These are phyloP conservation scores for Triadica sebifera DNA, from an alignment of 345 rosid species.

Conservation along the genomic window DNA sequence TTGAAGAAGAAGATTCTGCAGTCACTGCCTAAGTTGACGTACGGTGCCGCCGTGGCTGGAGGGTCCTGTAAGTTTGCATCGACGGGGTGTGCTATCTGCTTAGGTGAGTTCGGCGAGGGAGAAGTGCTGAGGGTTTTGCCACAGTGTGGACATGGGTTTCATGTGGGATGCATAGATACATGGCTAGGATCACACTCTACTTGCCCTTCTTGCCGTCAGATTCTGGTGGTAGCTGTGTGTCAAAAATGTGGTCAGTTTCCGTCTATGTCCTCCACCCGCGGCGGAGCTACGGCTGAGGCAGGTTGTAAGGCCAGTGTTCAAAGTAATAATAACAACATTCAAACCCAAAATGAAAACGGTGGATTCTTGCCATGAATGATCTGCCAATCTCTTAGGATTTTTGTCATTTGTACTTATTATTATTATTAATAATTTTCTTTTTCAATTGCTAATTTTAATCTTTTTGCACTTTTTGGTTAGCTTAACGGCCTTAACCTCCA, in stretches of 20 bases:
- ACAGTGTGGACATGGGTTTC: conserved; percentile 74
- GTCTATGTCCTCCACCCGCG: conserved; percentile 10
- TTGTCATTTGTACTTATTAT: too few species aligned
- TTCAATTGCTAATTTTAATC: too few species aligned
- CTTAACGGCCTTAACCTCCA: too few species aligned
- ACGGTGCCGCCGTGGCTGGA: conserved; percentile 27
- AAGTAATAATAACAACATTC: neutral
- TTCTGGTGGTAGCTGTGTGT: conserved; percentile 34
- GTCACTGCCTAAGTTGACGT: conserved; percentile 60
- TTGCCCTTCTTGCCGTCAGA: conserved; percentile 79
- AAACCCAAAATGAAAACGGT: too few species aligned
- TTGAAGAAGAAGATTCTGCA: conserved; percentile 65
- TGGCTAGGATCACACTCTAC: conserved; percentile 66
- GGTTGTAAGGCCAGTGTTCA: conserved; percentile 19
- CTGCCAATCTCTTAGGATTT: too few species aligned
- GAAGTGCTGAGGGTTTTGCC: conserved; percentile 57
- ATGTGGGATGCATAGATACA: conserved; percentile 58
- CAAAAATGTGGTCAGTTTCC: conserved; percentile 41
- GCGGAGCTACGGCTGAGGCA: neutral
- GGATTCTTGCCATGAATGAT: too few species aligned
- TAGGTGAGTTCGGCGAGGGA: conserved; percentile 61
- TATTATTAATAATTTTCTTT: too few species aligned
- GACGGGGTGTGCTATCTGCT: conserved; percentile 74
- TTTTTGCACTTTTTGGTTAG: too few species aligned
- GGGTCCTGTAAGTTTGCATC: conserved; percentile 19